Base-by-base conservation (phyloP, 2,329 filamentous ascomycete species). In the Trichoderma atroviride region DNA sequence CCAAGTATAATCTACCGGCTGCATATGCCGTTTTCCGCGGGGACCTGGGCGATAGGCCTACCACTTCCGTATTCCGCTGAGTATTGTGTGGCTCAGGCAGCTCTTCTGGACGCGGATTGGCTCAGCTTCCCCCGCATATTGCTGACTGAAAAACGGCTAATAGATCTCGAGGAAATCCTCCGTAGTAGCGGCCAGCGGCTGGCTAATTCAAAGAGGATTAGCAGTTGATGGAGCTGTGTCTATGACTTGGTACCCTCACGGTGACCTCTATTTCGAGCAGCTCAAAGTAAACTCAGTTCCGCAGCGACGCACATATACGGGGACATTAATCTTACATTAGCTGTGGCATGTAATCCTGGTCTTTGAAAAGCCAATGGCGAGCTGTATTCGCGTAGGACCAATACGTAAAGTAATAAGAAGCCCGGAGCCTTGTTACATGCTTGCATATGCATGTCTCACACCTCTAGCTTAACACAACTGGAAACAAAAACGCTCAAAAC, bases 121-220 rank as follows among this genome's bases (percentile, higher is more conserved):
- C 47, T 5, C 47, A 19, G 40, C 40, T 52, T 52, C 35, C 43
- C 60, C 60, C 60, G 60, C 60, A 62, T 33, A 52, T 35, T 43
- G 43, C 29, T 27, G 40, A 19, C 60, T 53, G 60, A 62, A 53
- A n/a, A 47, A 50, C 43, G 59, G 59, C 59, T 50, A 50, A 33
- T 50, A 50, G 47, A 50, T 50, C 47, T 24, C n/a, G 4, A 24
- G n/a, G 47, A 50, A 47, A 50, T 11, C 47, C 5, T 50, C 47
- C 47, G 47, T 13, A 50, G 47, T 13, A 50, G 47, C 22, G 47
- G 47, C 9, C 47, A 50, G 40, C 40, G 47, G 47, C 47, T 5
- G 19, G 47, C 47, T 22, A 50, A 50, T 50, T 24, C 47, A 24
- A 24, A 50, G n/a, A 5, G 47, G n/a, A 50, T 24, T 50, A 50